These are phyloP conservation scores for Sechiopsis laciniata DNA, from an alignment of 306 rosid genomes.

Conservation along the genomic window DNA sequence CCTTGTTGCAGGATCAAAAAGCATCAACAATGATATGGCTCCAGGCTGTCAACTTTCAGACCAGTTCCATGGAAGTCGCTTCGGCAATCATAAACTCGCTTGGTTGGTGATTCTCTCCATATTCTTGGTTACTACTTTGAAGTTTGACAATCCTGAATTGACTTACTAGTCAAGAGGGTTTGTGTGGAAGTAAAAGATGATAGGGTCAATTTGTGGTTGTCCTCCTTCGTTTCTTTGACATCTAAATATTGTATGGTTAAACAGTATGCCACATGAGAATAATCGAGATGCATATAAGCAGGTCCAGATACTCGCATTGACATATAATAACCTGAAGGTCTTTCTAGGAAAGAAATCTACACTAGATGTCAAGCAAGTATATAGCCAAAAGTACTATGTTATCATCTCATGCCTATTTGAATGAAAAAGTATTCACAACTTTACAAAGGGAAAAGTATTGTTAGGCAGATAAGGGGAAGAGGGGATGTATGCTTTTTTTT, in stretches of 20 bases:
- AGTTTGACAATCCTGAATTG: too few relatives aligned
- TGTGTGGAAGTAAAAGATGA: too few relatives aligned
- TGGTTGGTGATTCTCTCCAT: conserved; percentile 4
- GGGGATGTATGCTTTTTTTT: neutral
- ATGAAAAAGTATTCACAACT: conserved; percentile 15
- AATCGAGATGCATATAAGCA: too few relatives aligned
- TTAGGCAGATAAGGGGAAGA: neutral
- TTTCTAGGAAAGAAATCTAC: too few relatives aligned
- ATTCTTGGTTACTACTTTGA: neutral
- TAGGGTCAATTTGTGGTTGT: too few relatives aligned
- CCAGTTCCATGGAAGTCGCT: conserved; percentile 6
- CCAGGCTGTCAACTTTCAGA: conserved; percentile 5
- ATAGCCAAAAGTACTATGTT: neutral
- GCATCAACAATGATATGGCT: neutral
- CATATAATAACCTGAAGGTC: neutral
- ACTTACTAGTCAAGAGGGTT: too few relatives aligned
- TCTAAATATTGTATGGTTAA: too few relatives aligned
- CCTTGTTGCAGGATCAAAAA: too few relatives aligned
- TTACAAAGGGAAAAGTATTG: neutral
- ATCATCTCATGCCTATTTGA: neutral
- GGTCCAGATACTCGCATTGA: too few relatives aligned
- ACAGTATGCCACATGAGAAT: too few relatives aligned
- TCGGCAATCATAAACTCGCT: neutral
- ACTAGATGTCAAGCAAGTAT: neutral
- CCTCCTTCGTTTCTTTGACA: too few relatives aligned